phyloP scores from a whole-genome alignment of 352 stramenopile species.

The Globisporangium paroecandrum region DNA sequence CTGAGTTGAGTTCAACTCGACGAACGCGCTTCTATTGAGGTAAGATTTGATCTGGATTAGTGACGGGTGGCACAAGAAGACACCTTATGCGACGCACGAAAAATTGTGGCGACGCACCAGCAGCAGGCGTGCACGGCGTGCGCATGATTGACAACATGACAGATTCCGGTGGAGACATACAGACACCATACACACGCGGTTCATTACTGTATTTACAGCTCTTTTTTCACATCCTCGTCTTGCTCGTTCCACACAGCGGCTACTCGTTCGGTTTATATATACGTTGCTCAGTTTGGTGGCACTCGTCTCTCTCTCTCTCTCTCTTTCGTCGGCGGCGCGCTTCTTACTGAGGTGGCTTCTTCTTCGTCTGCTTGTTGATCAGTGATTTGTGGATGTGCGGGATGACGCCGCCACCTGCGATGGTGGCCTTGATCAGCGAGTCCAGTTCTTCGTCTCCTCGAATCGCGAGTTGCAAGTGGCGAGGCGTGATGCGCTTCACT shows the following conservation, averaged over 20 bases:
- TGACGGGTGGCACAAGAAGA: background rate
- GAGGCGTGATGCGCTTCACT: constrained; percentile 98
- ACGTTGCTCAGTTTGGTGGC: constrained; percentile 4
- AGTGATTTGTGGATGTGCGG: constrained; percentile 99
- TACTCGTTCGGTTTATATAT: constrained; percentile 15
- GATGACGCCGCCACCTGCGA: constrained; percentile 99
- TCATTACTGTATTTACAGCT: constrained; percentile 11
- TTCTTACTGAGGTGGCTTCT: constrained; percentile 75
- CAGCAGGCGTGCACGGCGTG: too few relatives aligned
- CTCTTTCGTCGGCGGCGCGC: background rate
- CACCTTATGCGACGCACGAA: background rate
- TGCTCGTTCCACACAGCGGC: constrained; percentile 4
- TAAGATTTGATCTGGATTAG: background rate
- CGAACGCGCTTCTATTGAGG: constrained; percentile 5
- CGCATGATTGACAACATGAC: background rate
- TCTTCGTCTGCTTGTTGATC: constrained; percentile 97
- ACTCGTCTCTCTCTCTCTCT: background rate
- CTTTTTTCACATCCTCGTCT: constrained; percentile 3
- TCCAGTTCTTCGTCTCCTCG: constrained; percentile 99
- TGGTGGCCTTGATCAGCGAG: constrained; percentile 99
- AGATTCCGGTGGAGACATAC: background rate
- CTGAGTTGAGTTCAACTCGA: constrained; percentile 6
- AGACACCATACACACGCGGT: background rate
- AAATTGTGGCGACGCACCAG: background rate
- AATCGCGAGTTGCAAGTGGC: constrained; percentile 99